Base-by-base conservation (phyloP, 1,139 yeast species). In the Meyerozyma elateridarum region DNA sequence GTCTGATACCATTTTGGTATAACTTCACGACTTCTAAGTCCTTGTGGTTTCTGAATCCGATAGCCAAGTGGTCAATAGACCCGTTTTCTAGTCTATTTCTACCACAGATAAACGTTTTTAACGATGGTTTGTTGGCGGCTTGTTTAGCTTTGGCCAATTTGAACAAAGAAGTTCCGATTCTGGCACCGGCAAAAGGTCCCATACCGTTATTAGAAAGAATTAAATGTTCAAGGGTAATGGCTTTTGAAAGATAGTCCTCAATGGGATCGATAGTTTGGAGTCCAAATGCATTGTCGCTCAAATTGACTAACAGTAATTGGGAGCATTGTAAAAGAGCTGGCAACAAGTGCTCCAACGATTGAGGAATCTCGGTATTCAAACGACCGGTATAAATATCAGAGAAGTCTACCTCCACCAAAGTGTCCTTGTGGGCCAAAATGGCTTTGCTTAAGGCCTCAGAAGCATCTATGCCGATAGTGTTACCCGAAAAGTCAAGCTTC, bases 141-240 rank as follows among this genome's bases (percentile, higher is more conserved):
- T 67, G 59, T 58, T 85, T 85, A 38, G 77, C 78, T 31, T 59
- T 58, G n/a, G 94, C 78, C 46, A 89, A 71, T 48, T 73, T 71
- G 60, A 70, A 85, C 37, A 91, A 72, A 5, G 95, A 85, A 43
- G 77, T 77, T 38, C 96, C 98, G 43, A 91, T 84, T 56, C 95
- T 75, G 34, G 93, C 82, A 46, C 98, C 98, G 0, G 97, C 95
- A 57, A 83, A 84, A 19, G 98, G 98, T 15, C 98, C 98, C 78
- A 91, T 81, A 35, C 98, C 98, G 56, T 93, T 91, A 61, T 91
- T 91, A 30, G 96, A 83, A 42, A 93, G 68, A 42, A 85, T 79
- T 55, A 93, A 73, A 53, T 91, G 96, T 56, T 85, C 82, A 37
- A 91, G 63, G 16, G 95, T 79, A 12, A 76, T 70, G 29, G 94